These are phyloP conservation scores for Trichoderma sp. DNA, from an alignment of 2,329 filamentous ascomycete genomes.

Conservation along the genomic window DNA sequence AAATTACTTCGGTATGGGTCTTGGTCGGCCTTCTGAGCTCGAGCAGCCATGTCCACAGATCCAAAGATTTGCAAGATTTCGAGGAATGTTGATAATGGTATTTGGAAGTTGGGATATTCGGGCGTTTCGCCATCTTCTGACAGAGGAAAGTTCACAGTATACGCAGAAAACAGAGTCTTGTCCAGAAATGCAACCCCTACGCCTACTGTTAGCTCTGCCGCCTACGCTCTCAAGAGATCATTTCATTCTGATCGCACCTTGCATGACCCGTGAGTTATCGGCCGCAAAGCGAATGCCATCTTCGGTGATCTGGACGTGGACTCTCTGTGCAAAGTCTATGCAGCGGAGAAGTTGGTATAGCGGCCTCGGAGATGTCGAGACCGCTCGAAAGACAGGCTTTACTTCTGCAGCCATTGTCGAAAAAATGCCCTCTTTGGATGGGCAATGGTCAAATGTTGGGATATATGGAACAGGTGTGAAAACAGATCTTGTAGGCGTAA, in stretches of 20 bases:
- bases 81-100: slow-evolving; percentile 81
- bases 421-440: background rate
- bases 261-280: slow-evolving; percentile 86
- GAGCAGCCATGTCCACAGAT: slow-evolving; percentile 65
- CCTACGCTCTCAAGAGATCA: background rate
- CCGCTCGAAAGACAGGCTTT: slow-evolving; percentile 65
- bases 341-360: slow-evolving; percentile 62
- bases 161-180: slow-evolving; percentile 83
- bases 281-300: slow-evolving; percentile 85
- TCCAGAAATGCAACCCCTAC: slow-evolving; percentile 70
- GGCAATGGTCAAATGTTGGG: slow-evolving; percentile 1
- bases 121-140: slow-evolving; percentile 38
- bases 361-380: slow-evolving; percentile 74
- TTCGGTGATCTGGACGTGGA: slow-evolving; percentile 70
- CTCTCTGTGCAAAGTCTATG: slow-evolving; percentile 58
- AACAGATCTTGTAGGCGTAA: background rate
- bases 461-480: background rate
- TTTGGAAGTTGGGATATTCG: slow-evolving; percentile 70
- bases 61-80: slow-evolving; percentile 96
- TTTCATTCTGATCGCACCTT: slow-evolving; percentile 56
- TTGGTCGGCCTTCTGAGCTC: slow-evolving; percentile 55
- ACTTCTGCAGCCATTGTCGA: slow-evolving; percentile 33
- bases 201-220: slow-evolving; percentile 16
- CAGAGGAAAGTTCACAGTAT: slow-evolving; percentile 59
- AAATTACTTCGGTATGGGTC: slow-evolving; percentile 61